Base-by-base conservation (phyloP, 176 grass and related monocot genomes). In the Aegilops longissima region DNA sequence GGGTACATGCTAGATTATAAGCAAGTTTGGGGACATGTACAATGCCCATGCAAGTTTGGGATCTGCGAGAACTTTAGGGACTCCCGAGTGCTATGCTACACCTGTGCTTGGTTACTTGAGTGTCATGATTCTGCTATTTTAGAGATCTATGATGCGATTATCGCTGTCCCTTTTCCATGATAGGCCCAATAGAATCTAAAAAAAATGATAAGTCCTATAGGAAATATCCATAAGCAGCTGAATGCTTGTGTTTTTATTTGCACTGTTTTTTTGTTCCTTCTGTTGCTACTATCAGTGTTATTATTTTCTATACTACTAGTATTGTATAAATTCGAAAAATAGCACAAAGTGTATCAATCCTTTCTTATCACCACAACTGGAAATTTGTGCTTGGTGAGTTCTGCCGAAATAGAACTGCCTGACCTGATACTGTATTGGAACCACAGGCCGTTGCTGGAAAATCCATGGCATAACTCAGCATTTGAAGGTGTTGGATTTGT, bases 401-500 rank as follows among this genome's bases (percentile, higher is more conserved):
- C 67, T 87, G 35, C 61, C 20, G 33, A 72, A 58, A 72, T 78
- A 73, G 51, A 85, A 83, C 42, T 62, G 24, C 64, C 62, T 80
- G 78, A 77, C 44, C 72, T 86, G 24, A 17, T 88, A 73, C 67
- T 80, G 13, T 70, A 79, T 78, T 89, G 61, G 51, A 88, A 78
- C 78, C 79, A 76, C 87, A 93, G 96, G 77, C 70, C 68, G 21
- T 98, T 95, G 84, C 82, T 98, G 86, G 90, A 91, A 82, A 98
- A 98, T 88, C 96, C 93, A 88, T 98, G 96, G 96, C 96, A 98
- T 89, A 94, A 98, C 74, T 92, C 88, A 67, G 90, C 92, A 25
- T 96, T 98, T 90, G 96, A 98, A 92, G 96, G 96, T 81, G 87
- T 93, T 91, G 96, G 96, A 80, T 98, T 98, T 94, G 68, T 96